Evolutionary conservation across 192 early-diverging fungal genomes (phyloP), one percentile per base, ranked within the genome.

Genomic region (Physocladia obscura): DNA sequence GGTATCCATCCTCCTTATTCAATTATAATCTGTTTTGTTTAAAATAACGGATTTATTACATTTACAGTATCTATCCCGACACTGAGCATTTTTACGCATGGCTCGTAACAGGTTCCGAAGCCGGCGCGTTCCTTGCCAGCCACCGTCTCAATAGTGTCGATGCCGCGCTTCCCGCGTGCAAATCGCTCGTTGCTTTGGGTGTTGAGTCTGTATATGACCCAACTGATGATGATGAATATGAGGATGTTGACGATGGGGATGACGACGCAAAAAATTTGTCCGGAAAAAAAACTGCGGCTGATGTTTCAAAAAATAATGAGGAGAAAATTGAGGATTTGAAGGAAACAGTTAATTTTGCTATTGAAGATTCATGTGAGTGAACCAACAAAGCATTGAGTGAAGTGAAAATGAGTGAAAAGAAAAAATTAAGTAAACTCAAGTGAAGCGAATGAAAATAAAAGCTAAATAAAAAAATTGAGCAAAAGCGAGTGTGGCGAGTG

Each of bases 21-120:
- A n/a, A n/a, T n/a, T n/a, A n/a, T n/a, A n/a, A n/a, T n/a, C n/a
- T n/a, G n/a, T n/a, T n/a, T n/a, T n/a, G n/a, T n/a, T n/a, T n/a
- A n/a, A n/a, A n/a, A n/a, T n/a, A n/a, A n/a, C n/a, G n/a, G n/a
- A n/a, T n/a, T n/a, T n/a, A n/a, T n/a, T n/a, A n/a, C n/a, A n/a
- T n/a, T n/a, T n/a, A 62, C 69, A 70, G 69, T 57, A 58, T 69
- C 35, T 69, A 69, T 35, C 67, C 67, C 0, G 67, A 69, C 67
- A 26, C 67, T 5, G 69, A 58, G 50, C 40, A 59, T 4, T 70
- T 70, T 57, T 70, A 61, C 49, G 69, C 69, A 4, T 70, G 69
- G 69, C 69, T 60, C 1, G 56, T 61, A 32, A 51, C 40, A 2
- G 69, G 69, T 8, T 29, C 29, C 31, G 40, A 44, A 1, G 44